Conservation (phyloP, 2,329 filamentous ascomycete genomes). For the Hypoxylon sp. region DNA sequence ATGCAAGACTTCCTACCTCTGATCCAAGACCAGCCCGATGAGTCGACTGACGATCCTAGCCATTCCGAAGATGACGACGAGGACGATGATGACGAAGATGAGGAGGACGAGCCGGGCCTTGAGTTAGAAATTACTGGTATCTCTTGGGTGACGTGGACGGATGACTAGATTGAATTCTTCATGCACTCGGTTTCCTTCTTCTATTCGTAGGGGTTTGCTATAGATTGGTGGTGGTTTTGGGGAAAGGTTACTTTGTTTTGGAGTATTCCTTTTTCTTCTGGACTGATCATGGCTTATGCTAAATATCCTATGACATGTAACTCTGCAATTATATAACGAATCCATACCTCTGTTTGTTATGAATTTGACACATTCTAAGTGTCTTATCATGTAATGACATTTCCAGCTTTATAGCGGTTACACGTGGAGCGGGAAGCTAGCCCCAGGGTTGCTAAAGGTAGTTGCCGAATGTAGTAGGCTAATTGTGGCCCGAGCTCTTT, state of each 20-base stretch:
- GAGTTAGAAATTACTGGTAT: slow-evolving; percentile 46
- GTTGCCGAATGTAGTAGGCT: slow-evolving; percentile 15
- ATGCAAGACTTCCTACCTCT: slow-evolving; percentile 49
- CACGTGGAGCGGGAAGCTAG: background rate
- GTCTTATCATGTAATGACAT: too few species aligned
- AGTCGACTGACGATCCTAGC: slow-evolving; percentile 40
- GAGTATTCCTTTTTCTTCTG: background rate
- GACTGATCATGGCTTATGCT: background rate
- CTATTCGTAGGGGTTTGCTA: background rate
- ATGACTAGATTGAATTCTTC: slow-evolving; percentile 23
- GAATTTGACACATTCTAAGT: too few species aligned
- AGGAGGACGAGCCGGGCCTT: slow-evolving; percentile 51
- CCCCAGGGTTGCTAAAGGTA: background rate
- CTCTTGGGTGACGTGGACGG: slow-evolving; percentile 47
- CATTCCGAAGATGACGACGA: slow-evolving; percentile 32
- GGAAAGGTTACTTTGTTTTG: background rate
- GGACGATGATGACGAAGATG: slow-evolving; percentile 27
- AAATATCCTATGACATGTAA: slow-evolving; percentile 6
- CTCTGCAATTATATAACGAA: slow-evolving; percentile 4
- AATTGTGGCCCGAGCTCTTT: slow-evolving; percentile 34
- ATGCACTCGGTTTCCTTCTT: background rate
- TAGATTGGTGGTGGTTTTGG: background rate
- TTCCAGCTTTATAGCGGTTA: background rate
- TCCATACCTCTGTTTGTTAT: background rate
- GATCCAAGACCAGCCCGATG: slow-evolving; percentile 42